A percentile compares a stretch with the other conserved stretches of the same genome.
Conservation (phyloP, 1,284 basidiomycete genomes). For the Termitomyces sp. region DNA sequence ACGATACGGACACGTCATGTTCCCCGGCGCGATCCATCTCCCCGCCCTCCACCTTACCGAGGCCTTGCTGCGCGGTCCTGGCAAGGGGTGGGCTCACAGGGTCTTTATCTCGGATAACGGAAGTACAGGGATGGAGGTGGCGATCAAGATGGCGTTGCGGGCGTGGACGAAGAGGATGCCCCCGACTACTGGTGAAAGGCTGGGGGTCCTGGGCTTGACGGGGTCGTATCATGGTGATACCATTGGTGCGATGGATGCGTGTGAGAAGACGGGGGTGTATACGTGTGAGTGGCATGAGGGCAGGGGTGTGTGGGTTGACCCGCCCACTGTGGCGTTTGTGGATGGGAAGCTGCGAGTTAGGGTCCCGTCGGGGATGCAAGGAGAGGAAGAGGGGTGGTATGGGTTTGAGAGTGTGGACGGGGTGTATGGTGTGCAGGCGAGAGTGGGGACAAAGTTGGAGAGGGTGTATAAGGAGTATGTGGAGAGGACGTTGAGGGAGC, state of each 20-base stretch:
- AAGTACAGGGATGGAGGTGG: slow-evolving; percentile 94
- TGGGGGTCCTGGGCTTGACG: slow-evolving; percentile 84
- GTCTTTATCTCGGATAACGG: slow-evolving; percentile 96
- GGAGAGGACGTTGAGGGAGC: slow-evolving; percentile 42
- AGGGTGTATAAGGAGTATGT: slow-evolving; percentile 64
- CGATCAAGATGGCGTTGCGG: slow-evolving; percentile 94
- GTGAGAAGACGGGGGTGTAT: slow-evolving; percentile 78
- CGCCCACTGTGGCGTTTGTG: slow-evolving; percentile 70
- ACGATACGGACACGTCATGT: slow-evolving; percentile 96
- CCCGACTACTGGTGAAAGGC: slow-evolving; percentile 40
- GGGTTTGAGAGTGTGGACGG: slow-evolving; percentile 45
- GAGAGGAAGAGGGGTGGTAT: not conserved
- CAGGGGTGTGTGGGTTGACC: slow-evolving; percentile 91
- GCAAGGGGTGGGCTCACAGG: slow-evolving; percentile 84
- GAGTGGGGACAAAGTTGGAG: slow-evolving; percentile 62
- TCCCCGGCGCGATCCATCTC: slow-evolving; percentile 82
- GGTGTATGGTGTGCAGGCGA: slow-evolving; percentile 70
- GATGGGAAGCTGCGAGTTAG: slow-evolving; percentile 22
- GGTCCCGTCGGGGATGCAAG: slow-evolving; percentile 5
- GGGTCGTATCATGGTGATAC: slow-evolving; percentile 99
- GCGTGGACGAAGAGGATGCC: slow-evolving; percentile 52
- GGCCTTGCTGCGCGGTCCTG: slow-evolving; percentile 68
- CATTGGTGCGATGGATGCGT: slow-evolving; percentile 96
- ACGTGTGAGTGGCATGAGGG: slow-evolving; percentile 97
- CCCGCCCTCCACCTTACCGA: slow-evolving; percentile 83